Evolutionary conservation across 352 stramenopile species (phyloP).

Genomic region (Phytophthora pistaciae): DNA sequence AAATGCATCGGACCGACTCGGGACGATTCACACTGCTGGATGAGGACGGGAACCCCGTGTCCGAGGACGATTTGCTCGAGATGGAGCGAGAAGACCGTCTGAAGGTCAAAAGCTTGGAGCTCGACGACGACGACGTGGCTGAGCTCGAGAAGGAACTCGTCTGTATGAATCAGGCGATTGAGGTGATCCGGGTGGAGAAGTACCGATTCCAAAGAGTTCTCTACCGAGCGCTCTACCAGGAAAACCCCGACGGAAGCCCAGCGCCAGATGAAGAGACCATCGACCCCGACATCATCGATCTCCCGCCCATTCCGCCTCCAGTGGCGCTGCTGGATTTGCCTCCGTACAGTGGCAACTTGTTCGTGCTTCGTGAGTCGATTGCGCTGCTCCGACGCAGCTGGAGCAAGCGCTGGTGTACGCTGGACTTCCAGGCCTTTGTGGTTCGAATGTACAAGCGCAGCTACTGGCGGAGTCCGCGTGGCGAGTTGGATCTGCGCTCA

Average conservation of each 20-base stretch:
- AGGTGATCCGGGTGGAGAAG: constrained; percentile 73
- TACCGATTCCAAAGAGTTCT: constrained; percentile 65
- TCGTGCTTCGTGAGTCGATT: constrained; percentile 77
- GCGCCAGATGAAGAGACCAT: constrained; percentile 4
- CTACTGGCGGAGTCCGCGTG: constrained; percentile 76
- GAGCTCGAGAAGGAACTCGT: constrained; percentile 63
- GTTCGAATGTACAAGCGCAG: constrained; percentile 81
- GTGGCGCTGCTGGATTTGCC: constrained; percentile 54
- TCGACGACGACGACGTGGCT: constrained; percentile 66
- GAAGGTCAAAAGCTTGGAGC: constrained; percentile 57
- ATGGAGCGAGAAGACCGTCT: constrained; percentile 54
- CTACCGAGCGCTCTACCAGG: constrained; percentile 49
- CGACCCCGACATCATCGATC: constrained; percentile 14
- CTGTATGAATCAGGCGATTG: constrained; percentile 59
- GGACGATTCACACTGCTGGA: constrained; percentile 65
- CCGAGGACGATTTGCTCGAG: constrained; percentile 61
- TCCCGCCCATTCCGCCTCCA: constrained; percentile 28
- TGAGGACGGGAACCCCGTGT: constrained; percentile 64
- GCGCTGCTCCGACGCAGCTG: constrained; percentile 74
- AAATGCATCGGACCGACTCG: constrained; percentile 33
- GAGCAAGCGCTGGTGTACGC: constrained; percentile 81
- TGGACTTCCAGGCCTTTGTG: constrained; percentile 69
- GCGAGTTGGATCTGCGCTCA: constrained; percentile 62
- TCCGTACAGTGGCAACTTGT: constrained; percentile 75
- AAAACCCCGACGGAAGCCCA: constrained; percentile 24